Conservation (phyloP, 441 rosid genomes). For the Gossypium aridum region DNA sequence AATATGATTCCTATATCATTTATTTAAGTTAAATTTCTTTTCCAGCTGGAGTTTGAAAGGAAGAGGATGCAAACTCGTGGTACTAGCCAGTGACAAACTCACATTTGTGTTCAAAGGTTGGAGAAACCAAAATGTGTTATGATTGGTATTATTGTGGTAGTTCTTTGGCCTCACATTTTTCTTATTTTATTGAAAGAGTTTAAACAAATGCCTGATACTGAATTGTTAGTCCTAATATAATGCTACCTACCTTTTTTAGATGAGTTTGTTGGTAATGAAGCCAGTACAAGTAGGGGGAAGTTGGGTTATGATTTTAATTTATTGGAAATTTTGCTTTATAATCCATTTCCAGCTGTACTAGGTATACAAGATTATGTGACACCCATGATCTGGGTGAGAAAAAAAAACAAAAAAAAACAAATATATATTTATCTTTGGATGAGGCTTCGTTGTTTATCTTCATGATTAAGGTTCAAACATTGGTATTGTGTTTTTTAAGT, state of each 20-base stretch:
- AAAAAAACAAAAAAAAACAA: too few relatives aligned
- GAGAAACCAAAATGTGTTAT: conserved; percentile 9
- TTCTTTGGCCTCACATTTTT: background rate
- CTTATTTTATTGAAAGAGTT: background rate
- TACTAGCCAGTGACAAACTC: conserved; percentile 28
- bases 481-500: too few relatives aligned
- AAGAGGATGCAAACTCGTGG: conserved; percentile 62
- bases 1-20: background rate
- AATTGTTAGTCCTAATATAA: background rate
- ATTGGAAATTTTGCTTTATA: conserved; percentile 10
- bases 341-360: background rate
- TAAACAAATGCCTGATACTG: background rate
- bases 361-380: background rate
- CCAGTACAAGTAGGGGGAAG: conserved; percentile 7
- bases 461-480: too few relatives aligned
- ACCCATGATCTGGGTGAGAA: too few relatives aligned
- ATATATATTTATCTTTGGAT: too few relatives aligned
- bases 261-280: conserved; percentile 7
- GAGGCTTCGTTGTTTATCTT: too few relatives aligned
- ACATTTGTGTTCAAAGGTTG: background rate
- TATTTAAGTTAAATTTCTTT: conserved; percentile 7
- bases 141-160: conserved; percentile 14
- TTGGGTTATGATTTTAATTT: background rate
- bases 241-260: conserved; percentile 10
- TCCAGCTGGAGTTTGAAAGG: conserved; percentile 78